Evolutionary conservation across 176 grass and related monocot genomes (phyloP), one percentile per base, ranked within the genome.

Genomic region (Pontederia paniculata): DNA sequence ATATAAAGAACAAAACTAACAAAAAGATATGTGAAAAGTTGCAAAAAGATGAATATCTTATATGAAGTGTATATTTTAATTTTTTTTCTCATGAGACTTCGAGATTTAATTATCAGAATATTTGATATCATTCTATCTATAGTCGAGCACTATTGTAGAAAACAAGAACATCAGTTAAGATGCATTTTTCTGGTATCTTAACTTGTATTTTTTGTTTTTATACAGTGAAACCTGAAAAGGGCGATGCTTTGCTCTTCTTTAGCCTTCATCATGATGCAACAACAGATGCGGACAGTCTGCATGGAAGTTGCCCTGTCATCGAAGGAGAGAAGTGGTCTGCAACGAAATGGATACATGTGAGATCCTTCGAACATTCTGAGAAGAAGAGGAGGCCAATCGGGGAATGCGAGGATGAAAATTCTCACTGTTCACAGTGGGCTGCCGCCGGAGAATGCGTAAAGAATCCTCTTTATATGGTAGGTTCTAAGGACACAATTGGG

Each of bases 311-410:
- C 74, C 82, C 85, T 0, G 79, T 86, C 42, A 73, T 96, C 60
- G 57, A 83, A 62, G 90, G 90, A 12, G 81, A 89, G 73, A 96
- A 96, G 57, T 96, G 85, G 90, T 89, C 90, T 0, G 90, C 82
- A 1, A 88, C 90, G 60, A 86, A 96, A 89, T 96, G 90, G 90
- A 86, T 89, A 78, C 90, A 89, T 63, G 85, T 96, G 62, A 86
- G 70, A 61, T 96, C 90, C 48, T 96, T 89, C 20, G 85, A 83
- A 22, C 50, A 67, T 50, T 15, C 58, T 44, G 54, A 23, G 20
- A 68, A 66, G 46, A 68, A 70, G 14, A 11, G 54, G 18, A 63
- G 18, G 52, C 53, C 75, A 0, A 48, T 52, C 50, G 65, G 75
- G 0, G 71, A 58, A 31, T 96, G 85, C 2, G 82, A 83, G 54